phyloP scores from a whole-genome alignment of 768 basidiomycete species.

The Lactarius psammicola region DNA sequence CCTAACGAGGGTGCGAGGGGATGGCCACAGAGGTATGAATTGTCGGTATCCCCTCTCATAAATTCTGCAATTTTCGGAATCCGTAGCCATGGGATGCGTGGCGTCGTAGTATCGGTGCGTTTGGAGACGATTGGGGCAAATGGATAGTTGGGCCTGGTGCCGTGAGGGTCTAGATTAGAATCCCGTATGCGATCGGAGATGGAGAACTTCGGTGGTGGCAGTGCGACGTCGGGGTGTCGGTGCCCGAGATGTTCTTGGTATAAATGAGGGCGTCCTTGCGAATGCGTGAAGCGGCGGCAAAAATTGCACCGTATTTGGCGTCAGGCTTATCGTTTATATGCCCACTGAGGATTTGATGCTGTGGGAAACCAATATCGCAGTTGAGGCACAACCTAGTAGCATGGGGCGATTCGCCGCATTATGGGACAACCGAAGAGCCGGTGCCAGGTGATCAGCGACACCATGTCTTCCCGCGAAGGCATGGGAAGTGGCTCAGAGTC shows the following conservation, averaged over 20 bases:
- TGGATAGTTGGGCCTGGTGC: background rate
- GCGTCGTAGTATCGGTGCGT: background rate
- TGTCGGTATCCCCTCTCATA: background rate
- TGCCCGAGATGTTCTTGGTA: background rate
- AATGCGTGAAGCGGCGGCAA: background rate
- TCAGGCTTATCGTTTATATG: background rate
- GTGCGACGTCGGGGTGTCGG: background rate
- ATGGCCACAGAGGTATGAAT: background rate
- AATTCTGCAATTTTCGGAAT: background rate
- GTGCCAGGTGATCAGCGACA: background rate
- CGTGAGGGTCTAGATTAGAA: background rate
- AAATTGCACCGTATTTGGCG: background rate
- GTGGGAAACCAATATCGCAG: background rate
- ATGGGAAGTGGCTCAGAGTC: background rate
- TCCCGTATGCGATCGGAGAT: background rate
- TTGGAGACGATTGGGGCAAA: background rate
- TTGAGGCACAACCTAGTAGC: background rate
- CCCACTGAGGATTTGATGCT: background rate
- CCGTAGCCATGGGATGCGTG: background rate
- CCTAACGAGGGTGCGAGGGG: background rate
- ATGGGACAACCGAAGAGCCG: background rate
- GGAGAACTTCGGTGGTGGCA: background rate
- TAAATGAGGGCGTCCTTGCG: background rate
- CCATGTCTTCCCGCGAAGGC: background rate
- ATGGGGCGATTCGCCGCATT: background rate